A percentile compares a stretch with the other conserved stretches of the same genome.
These are phyloP conservation scores for Simplicillium aogashimaense DNA, from an alignment of 2,329 filamentous ascomycete genomes.

Conservation along the genomic window DNA sequence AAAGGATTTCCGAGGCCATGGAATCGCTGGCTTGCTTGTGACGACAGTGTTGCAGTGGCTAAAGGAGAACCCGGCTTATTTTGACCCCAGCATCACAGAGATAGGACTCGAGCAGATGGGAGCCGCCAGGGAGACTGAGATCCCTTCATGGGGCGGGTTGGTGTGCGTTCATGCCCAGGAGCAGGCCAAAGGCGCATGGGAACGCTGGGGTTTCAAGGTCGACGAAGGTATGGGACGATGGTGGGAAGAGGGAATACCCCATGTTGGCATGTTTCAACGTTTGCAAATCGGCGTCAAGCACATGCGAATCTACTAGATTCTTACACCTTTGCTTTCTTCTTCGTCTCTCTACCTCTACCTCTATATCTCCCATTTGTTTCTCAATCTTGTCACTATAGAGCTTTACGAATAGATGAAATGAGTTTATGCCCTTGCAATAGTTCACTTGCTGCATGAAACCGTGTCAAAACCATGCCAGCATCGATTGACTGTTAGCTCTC, in stretches of 20 bases:
- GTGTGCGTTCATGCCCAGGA: conserved; percentile 74
- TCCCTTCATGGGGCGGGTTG: conserved; percentile 62
- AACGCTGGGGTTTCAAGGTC: conserved; percentile 59
- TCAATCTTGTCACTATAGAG: not conserved
- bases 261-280: conserved; percentile 71
- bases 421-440: not conserved
- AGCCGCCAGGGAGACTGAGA: conserved; percentile 24
- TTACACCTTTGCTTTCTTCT: too few species aligned
- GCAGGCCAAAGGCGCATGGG: conserved; percentile 54
- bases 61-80: conserved; percentile 44
- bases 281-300: conserved; percentile 23
- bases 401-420: not conserved
- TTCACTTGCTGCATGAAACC: too few species aligned
- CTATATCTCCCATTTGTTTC: not conserved
- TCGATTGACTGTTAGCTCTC: too few species aligned
- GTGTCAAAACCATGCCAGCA: too few species aligned
- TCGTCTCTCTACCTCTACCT: too few species aligned
- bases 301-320: conserved; percentile 13
- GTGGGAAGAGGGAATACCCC: conserved; percentile 75
- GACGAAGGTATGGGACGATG: conserved; percentile 69
- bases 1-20: conserved; percentile 52
- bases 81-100: conserved; percentile 37
- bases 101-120: conserved; percentile 32
- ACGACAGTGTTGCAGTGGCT: conserved; percentile 61
- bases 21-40: conserved; percentile 57